These are phyloP conservation scores for Crithidia expoeki DNA, from an alignment of 208 protist species.

Conservation along the genomic window DNA sequence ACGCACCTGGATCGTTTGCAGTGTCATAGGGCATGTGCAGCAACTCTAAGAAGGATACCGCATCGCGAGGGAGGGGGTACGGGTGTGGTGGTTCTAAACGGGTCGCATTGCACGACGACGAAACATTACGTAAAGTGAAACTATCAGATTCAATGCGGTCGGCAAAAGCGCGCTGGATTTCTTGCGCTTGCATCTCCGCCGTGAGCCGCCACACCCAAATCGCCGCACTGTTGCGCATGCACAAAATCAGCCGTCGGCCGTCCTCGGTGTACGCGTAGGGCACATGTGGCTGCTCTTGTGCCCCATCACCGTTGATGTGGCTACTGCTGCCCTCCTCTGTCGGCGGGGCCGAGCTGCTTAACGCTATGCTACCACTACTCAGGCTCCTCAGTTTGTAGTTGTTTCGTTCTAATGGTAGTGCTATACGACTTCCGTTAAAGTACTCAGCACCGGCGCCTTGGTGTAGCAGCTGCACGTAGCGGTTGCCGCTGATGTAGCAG, in stretches of 20 bases:
- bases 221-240: conserved; percentile 19
- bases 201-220: conserved; percentile 25
- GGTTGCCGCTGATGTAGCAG: conserved; percentile 22
- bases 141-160: background rate
- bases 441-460: conserved; percentile 6
- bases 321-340: too few relatives aligned
- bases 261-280: conserved; percentile 23
- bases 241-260: conserved; percentile 1
- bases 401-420: background rate
- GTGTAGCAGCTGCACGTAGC: conserved; percentile 26
- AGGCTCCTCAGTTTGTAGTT: background rate
- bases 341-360: background rate
- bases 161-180: background rate
- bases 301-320: background rate
- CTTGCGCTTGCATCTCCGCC: conserved; percentile 13
- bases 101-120: background rate
- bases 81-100: background rate
- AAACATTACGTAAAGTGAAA: background rate
- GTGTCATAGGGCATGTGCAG: conserved; percentile 26
- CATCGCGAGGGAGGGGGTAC: conserved; percentile 16
- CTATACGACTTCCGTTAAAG: conserved; percentile 14
- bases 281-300: background rate
- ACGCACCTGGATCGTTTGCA: background rate
- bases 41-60: conserved; percentile 26
- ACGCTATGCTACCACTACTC: background rate